These are phyloP conservation scores for Cystofilobasidium capitatum DNA, from an alignment of 768 basidiomycete species.

Conservation along the genomic window DNA sequence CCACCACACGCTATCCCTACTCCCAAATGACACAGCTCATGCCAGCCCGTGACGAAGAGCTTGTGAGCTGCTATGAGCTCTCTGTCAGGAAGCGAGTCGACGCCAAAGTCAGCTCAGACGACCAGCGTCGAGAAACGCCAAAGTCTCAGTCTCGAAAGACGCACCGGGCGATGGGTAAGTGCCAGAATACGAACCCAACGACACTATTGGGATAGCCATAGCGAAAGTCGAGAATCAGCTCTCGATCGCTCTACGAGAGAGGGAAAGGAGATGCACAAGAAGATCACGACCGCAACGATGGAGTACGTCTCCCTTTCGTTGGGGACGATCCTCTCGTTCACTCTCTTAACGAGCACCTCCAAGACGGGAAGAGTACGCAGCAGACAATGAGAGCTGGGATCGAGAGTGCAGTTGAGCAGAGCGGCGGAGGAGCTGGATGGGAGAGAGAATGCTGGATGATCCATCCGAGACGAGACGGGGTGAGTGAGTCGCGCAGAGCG, in stretches of 20 bases:
- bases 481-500: too few species aligned
- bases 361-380: too few species aligned
- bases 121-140: neutral
- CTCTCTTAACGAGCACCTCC: neutral
- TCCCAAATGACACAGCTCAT: conserved; percentile 74
- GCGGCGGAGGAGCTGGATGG: too few species aligned
- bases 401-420: too few species aligned
- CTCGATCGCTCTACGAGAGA: neutral
- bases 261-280: neutral
- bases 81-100: neutral
- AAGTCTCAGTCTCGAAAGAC: neutral
- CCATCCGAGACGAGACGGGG: too few species aligned
- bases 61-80: conserved; percentile 19
- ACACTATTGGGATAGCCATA: neutral
- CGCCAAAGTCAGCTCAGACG: neutral
- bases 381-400: too few species aligned
- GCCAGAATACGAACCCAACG: conserved; percentile 14
- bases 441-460: too few species aligned
- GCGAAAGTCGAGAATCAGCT: neutral
- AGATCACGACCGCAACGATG: conserved; percentile 12
- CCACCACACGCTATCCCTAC: conserved; percentile 40
- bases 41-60: conserved; percentile 77
- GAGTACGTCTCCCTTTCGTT: conserved; percentile 10
- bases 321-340: conserved; percentile 2
- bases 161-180: neutral